phyloP scores from a whole-genome alignment of 2,329 filamentous ascomycete species.

The Aspergillus ochraceoroseus region DNA sequence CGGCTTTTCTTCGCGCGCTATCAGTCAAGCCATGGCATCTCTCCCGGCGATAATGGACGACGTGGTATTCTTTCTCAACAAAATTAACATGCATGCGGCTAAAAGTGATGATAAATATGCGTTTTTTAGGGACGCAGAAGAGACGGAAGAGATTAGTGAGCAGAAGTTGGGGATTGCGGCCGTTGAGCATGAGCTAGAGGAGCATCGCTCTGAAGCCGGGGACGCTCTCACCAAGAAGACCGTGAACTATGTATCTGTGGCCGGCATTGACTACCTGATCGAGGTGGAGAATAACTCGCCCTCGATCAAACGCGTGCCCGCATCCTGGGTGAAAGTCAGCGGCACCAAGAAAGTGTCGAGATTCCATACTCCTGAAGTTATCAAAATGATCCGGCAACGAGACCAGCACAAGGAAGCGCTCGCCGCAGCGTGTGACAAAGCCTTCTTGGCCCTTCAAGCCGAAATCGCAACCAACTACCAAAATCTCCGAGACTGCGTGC shows the following conservation, averaged over 20 bases:
- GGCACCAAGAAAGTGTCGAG: slow-evolving; percentile 88
- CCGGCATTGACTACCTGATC: slow-evolving; percentile 90
- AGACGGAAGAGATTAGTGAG: slow-evolving; percentile 82
- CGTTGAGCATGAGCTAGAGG: slow-evolving; percentile 81
- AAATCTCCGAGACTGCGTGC: slow-evolving; percentile 79
- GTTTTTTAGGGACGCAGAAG: slow-evolving; percentile 83
- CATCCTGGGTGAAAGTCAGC: slow-evolving; percentile 90
- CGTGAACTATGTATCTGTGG: slow-evolving; percentile 73
- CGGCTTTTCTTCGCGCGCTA: slow-evolving; percentile 65
- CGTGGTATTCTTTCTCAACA: slow-evolving; percentile 70
- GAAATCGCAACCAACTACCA: slow-evolving; percentile 82
- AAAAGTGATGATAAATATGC: slow-evolving; percentile 84
- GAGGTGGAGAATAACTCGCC: slow-evolving; percentile 71
- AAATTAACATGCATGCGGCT: slow-evolving; percentile 79
- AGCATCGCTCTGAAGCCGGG: slow-evolving; percentile 67
- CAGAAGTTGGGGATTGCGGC: slow-evolving; percentile 87
- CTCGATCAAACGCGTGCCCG: slow-evolving; percentile 79
- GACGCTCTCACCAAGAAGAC: slow-evolving; percentile 66
- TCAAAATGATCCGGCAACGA: slow-evolving; percentile 74
- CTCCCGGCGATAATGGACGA: slow-evolving; percentile 71
- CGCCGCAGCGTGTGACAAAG: slow-evolving; percentile 81
- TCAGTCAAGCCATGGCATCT: slow-evolving; percentile 66
- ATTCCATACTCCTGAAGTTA: slow-evolving; percentile 89
- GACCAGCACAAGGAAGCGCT: slow-evolving; percentile 94
- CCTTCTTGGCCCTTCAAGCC: slow-evolving; percentile 66